Percentiles rank a stretch among this genome's conserved stretches.
Evolutionary conservation across 305 asterid genomes (phyloP).

Genomic region (Solanum hybrid): DNA sequence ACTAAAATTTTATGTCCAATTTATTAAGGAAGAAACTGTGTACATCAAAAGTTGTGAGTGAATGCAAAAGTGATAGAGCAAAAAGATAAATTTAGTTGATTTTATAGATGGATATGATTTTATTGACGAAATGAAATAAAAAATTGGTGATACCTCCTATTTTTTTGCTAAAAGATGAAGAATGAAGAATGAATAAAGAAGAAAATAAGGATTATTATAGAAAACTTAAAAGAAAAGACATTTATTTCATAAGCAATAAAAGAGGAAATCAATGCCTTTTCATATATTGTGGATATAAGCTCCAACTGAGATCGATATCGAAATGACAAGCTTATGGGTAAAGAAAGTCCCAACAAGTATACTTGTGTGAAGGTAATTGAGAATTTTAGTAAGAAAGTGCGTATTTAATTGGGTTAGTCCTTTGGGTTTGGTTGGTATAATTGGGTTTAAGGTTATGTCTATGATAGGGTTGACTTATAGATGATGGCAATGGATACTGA

Average conservation of each 20-base stretch:
- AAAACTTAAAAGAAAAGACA: neutral
- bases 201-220: neutral
- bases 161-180: neutral
- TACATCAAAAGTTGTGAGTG: neutral
- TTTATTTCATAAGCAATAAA: neutral
- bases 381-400: too few species aligned
- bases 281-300: neutral
- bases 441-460: too few species aligned
- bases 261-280: neutral
- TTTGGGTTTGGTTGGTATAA: too few species aligned
- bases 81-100: neutral
- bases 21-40: neutral
- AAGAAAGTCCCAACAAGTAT: too few species aligned
- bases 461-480: too few species aligned
- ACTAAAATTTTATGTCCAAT: neutral
- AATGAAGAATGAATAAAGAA: neutral
- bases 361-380: too few species aligned
- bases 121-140: neutral
- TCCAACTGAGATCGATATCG: too few species aligned
- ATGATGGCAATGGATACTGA: too few species aligned
- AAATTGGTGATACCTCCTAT: neutral
- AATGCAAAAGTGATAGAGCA: neutral
- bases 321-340: too few species aligned
- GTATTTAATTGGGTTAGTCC: too few species aligned
- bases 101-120: neutral